Percentiles rank a stretch among this genome's conserved stretches.
phyloP scores from a whole-genome alignment of 306 rosid species.

The Malus asiatica region DNA sequence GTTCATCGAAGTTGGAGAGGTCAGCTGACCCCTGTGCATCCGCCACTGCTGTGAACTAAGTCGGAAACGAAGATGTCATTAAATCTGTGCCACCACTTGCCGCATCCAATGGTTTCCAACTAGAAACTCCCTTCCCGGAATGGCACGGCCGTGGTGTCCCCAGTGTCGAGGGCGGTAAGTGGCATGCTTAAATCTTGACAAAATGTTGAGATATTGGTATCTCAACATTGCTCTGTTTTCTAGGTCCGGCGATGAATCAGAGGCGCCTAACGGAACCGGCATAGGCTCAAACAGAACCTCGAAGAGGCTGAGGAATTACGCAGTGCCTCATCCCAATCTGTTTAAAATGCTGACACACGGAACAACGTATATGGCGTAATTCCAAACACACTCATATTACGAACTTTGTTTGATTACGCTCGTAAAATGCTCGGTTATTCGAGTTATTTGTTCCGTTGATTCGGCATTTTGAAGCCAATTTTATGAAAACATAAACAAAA shows the following conservation, averaged over 20 bases:
- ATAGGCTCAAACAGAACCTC: background rate
- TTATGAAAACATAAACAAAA: background rate
- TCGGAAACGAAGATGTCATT: conserved; percentile 75
- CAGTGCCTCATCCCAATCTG: conserved; percentile 10
- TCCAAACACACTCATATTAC: too few relatives aligned
- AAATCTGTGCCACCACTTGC: conserved; percentile 62
- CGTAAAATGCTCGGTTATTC: background rate
- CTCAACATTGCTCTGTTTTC: conserved; percentile 50
- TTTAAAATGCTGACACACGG: conserved; percentile 27
- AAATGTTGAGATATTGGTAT: background rate
- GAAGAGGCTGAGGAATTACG: conserved; percentile 8
- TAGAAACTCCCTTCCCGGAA: conserved; percentile 46
- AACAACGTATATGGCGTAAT: background rate
- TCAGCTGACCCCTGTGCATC: too few relatives aligned
- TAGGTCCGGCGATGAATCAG: background rate
- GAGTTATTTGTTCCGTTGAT: background rate
- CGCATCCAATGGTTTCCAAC: conserved; percentile 49
- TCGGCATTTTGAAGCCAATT: background rate
- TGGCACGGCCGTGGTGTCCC: conserved; percentile 72
- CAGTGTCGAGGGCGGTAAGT: conserved; percentile 60
- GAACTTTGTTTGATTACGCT: background rate
- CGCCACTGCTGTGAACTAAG: conserved; percentile 38
- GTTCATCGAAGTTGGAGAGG: too few relatives aligned
- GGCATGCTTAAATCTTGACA: background rate
- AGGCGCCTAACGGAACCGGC: background rate